Base-by-base conservation (phyloP, 441 rosid genomes). In the Mallotus repandus region DNA sequence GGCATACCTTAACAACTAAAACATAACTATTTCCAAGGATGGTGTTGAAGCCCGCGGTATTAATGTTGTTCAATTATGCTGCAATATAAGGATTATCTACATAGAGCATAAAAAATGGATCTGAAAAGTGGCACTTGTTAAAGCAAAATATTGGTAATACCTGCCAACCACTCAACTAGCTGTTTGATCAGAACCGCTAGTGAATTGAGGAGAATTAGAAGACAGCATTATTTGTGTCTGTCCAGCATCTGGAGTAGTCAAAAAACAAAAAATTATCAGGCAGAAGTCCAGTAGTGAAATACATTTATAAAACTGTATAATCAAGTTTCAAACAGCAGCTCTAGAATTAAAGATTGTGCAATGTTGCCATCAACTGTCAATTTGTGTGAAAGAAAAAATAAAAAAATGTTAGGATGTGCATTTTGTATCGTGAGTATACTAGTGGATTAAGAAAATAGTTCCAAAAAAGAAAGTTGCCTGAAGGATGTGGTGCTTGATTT, bases 101-200 rank as follows among this genome's bases (percentile, higher is more conserved):
- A 54, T 38, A 9, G 12, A 69, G 14, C 61, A 18, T 3, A 13
- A 4, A 22, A 8, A 21, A 15, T 3, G 41, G 41, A 38, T 38
- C 7, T 38, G 8, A 4, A 43, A 41, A 68, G 41, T 13, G n/a
- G 64, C 32, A 55, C 43, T 13, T 57, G 35, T 41, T 1, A 70
- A 48, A 46, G 56, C 48, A 35, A 53, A 32, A 70, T 45, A 46
- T 49, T 29, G 8, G 21, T 16, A 16, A 61, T 15, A 71, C 71
- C 71, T 65, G 41, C 38, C 60, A 67, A 32, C 56, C 58, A 49
- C 22, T 71, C 58, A 71, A 60, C 35, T 71, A 38, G 59, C 67
- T 60, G 74, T 71, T 71, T 71, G 67, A 71, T 71, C 74, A 60
- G 74, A 71, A 7, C 74, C 67, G 10, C 74, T 60, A 49, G 74